phyloP scores from a whole-genome alignment of 768 basidiomycete species.

The Calvatia gigantea region DNA sequence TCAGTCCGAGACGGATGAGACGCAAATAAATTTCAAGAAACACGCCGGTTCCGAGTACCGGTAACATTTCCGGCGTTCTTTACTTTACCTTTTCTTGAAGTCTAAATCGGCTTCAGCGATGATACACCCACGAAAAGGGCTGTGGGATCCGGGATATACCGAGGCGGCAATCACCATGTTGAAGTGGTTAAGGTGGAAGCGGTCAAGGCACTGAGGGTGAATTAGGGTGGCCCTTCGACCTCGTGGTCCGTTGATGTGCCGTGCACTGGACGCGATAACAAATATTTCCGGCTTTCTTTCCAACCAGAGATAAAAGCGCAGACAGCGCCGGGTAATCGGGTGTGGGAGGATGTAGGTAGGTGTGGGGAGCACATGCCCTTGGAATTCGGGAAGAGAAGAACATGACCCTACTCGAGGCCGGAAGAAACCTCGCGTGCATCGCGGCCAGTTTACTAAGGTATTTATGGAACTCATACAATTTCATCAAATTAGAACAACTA shows the following conservation, averaged over 20 bases:
- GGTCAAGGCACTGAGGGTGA: neutral
- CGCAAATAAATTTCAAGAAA: neutral
- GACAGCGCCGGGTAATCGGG: too few relatives aligned
- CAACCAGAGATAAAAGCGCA: too few relatives aligned
- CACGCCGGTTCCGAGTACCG: constrained; percentile 51
- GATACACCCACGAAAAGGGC: neutral
- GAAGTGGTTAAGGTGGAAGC: neutral
- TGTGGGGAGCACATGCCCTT: too few relatives aligned
- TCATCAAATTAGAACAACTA: neutral
- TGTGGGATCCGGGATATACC: neutral
- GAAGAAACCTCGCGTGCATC: neutral
- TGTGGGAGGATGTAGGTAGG: too few relatives aligned
- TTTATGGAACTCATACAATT: neutral
- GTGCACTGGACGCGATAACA: too few relatives aligned
- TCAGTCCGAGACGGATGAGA: neutral
- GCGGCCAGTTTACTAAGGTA: neutral
- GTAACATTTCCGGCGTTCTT: constrained; percentile 37
- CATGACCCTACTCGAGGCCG: too few relatives aligned
- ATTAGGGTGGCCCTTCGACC: too few relatives aligned
- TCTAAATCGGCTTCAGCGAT: neutral
- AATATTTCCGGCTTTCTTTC: too few relatives aligned
- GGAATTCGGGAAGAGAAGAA: too few relatives aligned
- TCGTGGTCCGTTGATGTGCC: too few relatives aligned
- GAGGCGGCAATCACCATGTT: neutral
- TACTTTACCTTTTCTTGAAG: constrained; percentile 22